phyloP scores from a whole-genome alignment of 345 rosid species.

The Psidium friedrichsthalianum region DNA sequence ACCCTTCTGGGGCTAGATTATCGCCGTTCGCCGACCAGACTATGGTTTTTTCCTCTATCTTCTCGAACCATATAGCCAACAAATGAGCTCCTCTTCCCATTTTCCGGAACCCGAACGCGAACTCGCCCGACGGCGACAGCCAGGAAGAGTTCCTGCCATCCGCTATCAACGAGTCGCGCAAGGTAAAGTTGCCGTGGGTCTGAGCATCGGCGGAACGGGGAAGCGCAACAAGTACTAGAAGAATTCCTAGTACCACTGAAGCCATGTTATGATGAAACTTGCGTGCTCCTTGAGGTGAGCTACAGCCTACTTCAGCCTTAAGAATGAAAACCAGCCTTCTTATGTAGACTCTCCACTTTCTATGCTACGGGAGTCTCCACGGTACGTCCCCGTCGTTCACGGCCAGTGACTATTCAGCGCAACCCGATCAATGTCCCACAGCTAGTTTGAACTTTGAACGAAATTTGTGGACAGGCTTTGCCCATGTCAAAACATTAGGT shows the following conservation, averaged over 20 bases:
- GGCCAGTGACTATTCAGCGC: no score
- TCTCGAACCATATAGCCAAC: slow-evolving; percentile 17
- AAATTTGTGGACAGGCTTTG: no score
- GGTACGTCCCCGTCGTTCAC: no score
- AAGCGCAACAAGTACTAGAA: slow-evolving; percentile 1
- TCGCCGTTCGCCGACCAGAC: no score
- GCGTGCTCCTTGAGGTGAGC: not conserved
- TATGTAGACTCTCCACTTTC: no score
- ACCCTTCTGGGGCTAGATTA: no score
- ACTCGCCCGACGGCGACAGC: slow-evolving; percentile 33
- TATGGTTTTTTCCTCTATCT: no score
- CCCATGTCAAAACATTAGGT: not conserved
- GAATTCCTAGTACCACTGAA: not conserved
- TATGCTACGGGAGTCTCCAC: no score
- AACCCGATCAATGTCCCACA: no score
- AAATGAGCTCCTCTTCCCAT: slow-evolving; percentile 6
- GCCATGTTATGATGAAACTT: not conserved
- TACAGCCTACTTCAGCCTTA: no score
- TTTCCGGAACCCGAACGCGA: slow-evolving; percentile 33
- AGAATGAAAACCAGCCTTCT: no score
- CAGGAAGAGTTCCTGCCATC: slow-evolving; percentile 3
- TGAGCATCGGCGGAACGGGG: slow-evolving; percentile 10
- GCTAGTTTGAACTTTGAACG: no score
- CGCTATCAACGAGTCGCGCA: slow-evolving; percentile 17
- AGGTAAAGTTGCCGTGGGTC: not conserved